phyloP scores from a whole-genome alignment of 116 monocot species.

The Posidonia oceanica region DNA sequence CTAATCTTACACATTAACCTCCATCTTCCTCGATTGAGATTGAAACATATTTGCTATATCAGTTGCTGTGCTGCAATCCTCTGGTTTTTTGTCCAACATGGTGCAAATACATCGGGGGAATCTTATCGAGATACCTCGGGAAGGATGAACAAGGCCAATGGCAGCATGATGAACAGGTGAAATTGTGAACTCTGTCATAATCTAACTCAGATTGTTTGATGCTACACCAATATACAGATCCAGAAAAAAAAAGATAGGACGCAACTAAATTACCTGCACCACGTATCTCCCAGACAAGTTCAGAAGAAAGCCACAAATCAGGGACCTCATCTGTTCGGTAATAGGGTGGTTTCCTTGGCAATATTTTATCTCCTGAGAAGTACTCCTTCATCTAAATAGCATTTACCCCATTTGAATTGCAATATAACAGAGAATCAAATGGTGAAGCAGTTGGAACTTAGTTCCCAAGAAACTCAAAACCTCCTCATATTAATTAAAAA shows the following conservation, averaged over 20 bases:
- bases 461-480: no score
- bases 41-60: constrained; percentile 75
- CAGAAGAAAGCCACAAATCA: constrained; percentile 74
- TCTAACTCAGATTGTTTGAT: neutral
- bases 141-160: constrained; percentile 70
- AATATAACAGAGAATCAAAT: neutral
- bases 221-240: neutral
- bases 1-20: constrained; percentile 16
- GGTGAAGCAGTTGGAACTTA: neutral
- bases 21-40: constrained; percentile 82
- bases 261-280: constrained; percentile 48
- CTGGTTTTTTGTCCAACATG: constrained; percentile 51
- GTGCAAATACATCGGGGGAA: constrained; percentile 60
- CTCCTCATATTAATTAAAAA: no score
- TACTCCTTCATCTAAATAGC: constrained; percentile 72
- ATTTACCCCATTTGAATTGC: neutral
- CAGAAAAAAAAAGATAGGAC: neutral
- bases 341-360: constrained; percentile 75
- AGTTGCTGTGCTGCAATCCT: constrained; percentile 73
- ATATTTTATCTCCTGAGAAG: constrained; percentile 61
- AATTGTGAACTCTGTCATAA: constrained; percentile 58
- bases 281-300: constrained; percentile 90
- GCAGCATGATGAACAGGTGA: constrained; percentile 97
- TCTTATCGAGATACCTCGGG: constrained; percentile 83
- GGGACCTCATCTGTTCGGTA: constrained; percentile 78